Conservation (phyloP, 2,329 filamentous ascomycete species). For the Cryphonectria carpinicola region DNA sequence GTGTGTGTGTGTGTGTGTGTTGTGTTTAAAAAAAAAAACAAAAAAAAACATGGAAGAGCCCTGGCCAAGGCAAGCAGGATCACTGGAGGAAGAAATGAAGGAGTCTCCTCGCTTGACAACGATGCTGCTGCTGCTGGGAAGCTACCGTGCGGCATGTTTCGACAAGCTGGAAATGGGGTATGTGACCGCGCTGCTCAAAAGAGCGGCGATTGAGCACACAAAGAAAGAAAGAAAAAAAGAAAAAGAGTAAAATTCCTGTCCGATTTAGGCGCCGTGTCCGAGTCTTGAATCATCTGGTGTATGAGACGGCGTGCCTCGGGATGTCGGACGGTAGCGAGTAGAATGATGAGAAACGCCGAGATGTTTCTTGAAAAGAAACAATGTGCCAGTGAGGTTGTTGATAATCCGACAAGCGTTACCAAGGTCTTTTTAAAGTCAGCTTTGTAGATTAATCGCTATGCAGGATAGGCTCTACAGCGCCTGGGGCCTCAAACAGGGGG, state of each 20-base stretch:
- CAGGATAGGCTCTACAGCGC: constrained; percentile 5
- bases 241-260: background rate
- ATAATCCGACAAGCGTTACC: background rate
- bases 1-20: too few relatives aligned
- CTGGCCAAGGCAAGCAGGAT: background rate
- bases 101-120: background rate
- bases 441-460: background rate
- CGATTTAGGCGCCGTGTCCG: background rate
- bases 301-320: background rate
- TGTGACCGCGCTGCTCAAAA: background rate
- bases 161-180: background rate
- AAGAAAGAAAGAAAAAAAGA: background rate
- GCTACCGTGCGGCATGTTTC: background rate
- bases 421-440: background rate
- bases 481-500: constrained; percentile 4
- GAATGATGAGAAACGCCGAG: background rate
- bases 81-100: background rate
- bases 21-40: too few relatives aligned
- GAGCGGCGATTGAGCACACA: background rate
- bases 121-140: background rate
- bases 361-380: constrained; percentile 7
- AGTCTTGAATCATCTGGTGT: background rate
- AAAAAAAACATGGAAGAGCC: background rate
- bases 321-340: background rate
- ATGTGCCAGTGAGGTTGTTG: constrained; percentile 10